Evolutionary conservation across 2,329 filamentous ascomycete species (phyloP).

Genomic region (Clonostachys rosea): DNA sequence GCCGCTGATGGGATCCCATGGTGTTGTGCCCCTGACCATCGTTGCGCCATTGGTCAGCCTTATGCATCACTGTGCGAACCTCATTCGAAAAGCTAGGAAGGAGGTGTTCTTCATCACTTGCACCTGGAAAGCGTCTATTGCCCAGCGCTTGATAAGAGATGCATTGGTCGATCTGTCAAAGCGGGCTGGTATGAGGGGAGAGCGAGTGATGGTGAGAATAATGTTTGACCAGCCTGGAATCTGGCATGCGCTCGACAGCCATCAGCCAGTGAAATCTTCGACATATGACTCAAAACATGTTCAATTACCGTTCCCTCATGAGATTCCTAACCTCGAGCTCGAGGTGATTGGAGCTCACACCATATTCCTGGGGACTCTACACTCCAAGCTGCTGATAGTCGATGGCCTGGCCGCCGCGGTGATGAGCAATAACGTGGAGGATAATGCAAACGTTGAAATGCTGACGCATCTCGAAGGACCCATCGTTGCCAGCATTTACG

Average conservation of each 20-base stretch:
- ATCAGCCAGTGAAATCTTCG: slow-evolving; percentile 52
- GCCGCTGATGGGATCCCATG: slow-evolving; percentile 46
- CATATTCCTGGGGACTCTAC: slow-evolving; percentile 68
- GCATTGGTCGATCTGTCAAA: slow-evolving; percentile 65
- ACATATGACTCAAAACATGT: slow-evolving; percentile 56
- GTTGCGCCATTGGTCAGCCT: slow-evolving; percentile 57
- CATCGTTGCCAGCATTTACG: slow-evolving; percentile 72
- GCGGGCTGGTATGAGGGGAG: slow-evolving; percentile 52
- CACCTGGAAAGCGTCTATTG: slow-evolving; percentile 68
- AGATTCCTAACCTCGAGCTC: slow-evolving; percentile 68
- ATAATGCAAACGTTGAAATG: slow-evolving; percentile 81
- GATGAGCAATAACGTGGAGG: slow-evolving; percentile 75
- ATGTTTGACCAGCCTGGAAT: slow-evolving; percentile 69
- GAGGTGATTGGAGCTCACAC: slow-evolving; percentile 71
- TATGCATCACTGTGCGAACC: slow-evolving; percentile 68
- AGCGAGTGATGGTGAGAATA: slow-evolving; percentile 63
- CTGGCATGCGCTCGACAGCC: slow-evolving; percentile 61
- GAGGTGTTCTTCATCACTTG: slow-evolving; percentile 75
- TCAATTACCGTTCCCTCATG: slow-evolving; percentile 53
- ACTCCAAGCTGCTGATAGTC: slow-evolving; percentile 74
- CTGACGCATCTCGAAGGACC: slow-evolving; percentile 71
- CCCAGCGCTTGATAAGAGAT: slow-evolving; percentile 62
- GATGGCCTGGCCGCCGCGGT: slow-evolving; percentile 67
- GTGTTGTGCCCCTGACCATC: slow-evolving; percentile 63
- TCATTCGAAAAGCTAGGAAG: slow-evolving; percentile 66